These are phyloP conservation scores for Fusarium tuaranense DNA, from an alignment of 2,329 filamentous ascomycete genomes.

Conservation along the genomic window DNA sequence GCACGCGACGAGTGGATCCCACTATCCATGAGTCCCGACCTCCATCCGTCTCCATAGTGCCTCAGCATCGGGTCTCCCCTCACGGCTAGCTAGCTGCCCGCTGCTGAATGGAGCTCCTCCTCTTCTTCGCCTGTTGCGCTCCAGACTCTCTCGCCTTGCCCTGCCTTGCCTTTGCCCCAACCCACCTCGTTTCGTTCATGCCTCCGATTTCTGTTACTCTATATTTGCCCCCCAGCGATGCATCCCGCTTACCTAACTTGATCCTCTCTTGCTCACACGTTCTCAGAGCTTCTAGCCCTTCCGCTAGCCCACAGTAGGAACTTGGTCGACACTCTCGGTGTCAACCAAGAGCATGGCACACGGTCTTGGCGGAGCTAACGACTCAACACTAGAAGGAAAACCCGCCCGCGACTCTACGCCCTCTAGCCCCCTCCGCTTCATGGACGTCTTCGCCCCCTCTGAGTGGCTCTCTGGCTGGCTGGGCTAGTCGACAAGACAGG, in stretches of 20 bases:
- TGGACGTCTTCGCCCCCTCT: neutral
- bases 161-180: neutral
- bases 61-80: conserved; percentile 33
- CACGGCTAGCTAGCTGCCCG: neutral
- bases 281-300: neutral
- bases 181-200: conserved; percentile 12
- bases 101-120: neutral
- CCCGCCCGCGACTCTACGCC: conserved; percentile 23
- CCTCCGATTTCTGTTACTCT: conserved; percentile 24
- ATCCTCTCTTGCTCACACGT: neutral
- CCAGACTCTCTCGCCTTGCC: conserved; percentile 19
- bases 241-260: conserved; percentile 1
- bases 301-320: conserved; percentile 18
- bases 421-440: conserved; percentile 3
- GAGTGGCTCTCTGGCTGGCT: conserved; percentile 4
- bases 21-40: conserved; percentile 27
- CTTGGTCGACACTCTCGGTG: conserved; percentile 15
- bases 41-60: conserved; percentile 30
- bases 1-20: conserved; percentile 42
- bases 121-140: neutral
- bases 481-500: conserved; percentile 17
- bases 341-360: conserved; percentile 25
- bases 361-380: conserved; percentile 29
- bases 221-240: neutral
- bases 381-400: conserved; percentile 12